phyloP scores from a whole-genome alignment of 2,329 filamentous ascomycete species.

The Sarocladium strictum region DNA sequence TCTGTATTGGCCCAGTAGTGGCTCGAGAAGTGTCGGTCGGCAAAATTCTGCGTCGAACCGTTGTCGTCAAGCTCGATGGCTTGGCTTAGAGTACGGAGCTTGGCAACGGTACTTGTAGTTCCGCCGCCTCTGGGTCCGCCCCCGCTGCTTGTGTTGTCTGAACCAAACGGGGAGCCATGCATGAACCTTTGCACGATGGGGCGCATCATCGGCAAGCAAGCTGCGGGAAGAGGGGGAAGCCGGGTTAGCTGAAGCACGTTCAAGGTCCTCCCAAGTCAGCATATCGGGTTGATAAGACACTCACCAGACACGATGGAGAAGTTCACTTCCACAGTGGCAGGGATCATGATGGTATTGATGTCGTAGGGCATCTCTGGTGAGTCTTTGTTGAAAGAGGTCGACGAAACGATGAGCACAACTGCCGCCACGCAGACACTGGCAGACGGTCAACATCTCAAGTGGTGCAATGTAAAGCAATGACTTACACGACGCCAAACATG shows the following conservation, averaged over 20 bases:
- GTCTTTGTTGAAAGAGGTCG: not conserved
- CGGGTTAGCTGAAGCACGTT: not conserved
- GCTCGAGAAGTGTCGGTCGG: conserved; percentile 4
- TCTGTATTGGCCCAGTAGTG: not conserved
- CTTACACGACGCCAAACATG: conserved; percentile 2
- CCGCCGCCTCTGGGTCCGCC: not conserved
- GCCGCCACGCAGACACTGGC: not conserved
- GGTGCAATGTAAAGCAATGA: not conserved
- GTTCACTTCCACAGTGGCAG: not conserved
- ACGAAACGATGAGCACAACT: not conserved
- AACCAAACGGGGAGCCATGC: conserved; percentile 1
- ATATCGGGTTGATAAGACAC: not conserved
- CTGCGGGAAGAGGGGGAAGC: not conserved
- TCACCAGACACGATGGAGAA: not conserved
- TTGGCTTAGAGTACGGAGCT: not conserved
- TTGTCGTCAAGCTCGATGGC: conserved; percentile 5
- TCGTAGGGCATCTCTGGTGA: not conserved
- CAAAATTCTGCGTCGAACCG: conserved; percentile 4
- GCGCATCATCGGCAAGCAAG: not conserved
- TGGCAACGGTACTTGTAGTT: not conserved
- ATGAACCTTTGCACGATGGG: conserved; percentile 2
- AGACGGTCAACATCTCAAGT: too few species aligned
- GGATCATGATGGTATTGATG: not conserved
- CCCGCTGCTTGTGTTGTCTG: not conserved
- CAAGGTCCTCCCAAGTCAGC: not conserved